phyloP scores from a whole-genome alignment of 116 monocot genomes.

The Cymodocea nodosa region DNA sequence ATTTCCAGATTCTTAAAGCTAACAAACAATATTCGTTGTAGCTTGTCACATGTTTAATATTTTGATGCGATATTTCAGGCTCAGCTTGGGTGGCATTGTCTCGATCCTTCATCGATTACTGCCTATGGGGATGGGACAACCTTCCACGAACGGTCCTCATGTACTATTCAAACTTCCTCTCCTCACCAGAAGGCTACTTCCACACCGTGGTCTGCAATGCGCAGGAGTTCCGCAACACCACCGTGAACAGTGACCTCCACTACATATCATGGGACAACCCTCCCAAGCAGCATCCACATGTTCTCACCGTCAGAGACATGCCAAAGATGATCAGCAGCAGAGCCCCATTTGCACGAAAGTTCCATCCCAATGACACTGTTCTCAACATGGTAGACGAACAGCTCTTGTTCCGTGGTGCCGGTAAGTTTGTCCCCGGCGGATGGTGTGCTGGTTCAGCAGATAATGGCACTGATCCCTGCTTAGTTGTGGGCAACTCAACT shows the following conservation, averaged over 20 bases:
- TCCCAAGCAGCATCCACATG: constrained; percentile 47
- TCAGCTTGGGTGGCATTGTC: constrained; percentile 27
- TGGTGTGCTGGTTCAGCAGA: constrained; percentile 26
- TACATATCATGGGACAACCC: constrained; percentile 43
- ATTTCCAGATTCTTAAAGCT: no score
- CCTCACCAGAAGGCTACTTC: constrained; percentile 30
- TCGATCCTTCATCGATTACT: constrained; percentile 22
- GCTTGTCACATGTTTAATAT: no score
- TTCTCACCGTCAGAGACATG: constrained; percentile 29
- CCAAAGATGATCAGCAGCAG: constrained; percentile 27
- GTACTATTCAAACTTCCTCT: constrained; percentile 30
- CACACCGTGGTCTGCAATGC: constrained; percentile 29
- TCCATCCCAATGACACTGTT: constrained; percentile 19
- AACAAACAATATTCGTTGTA: no score
- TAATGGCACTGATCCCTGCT: constrained; percentile 26
- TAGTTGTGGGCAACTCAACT: constrained; percentile 20
- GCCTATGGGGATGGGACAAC: constrained; percentile 34
- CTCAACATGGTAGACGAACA: constrained; percentile 34
- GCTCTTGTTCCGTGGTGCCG: constrained; percentile 19
- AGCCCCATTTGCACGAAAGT: constrained; percentile 51
- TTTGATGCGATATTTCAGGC: constrained; percentile 5
- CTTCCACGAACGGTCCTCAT: constrained; percentile 23
- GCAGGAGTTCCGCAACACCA: constrained; percentile 26
- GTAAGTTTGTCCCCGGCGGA: constrained; percentile 31
- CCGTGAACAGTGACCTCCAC: constrained; percentile 42